Evolutionary conservation across 495 filamentous ascomycete genomes (phyloP).

Genomic region (Durotheca rogersii): DNA sequence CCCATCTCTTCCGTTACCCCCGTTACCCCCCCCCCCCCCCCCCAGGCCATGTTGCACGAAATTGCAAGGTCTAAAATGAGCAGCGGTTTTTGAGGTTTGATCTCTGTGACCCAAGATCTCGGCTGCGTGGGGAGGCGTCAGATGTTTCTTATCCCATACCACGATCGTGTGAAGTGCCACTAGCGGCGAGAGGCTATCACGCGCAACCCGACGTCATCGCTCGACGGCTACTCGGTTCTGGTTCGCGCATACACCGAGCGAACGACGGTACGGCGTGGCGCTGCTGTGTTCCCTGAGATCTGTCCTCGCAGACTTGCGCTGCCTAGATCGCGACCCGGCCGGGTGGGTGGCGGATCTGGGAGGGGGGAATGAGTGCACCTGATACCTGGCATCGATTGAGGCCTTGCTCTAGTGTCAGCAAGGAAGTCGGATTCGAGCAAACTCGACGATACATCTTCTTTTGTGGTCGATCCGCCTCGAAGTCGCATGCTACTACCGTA

Average conservation of each 20-base stretch:
- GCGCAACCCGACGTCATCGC: slow-evolving; percentile 19
- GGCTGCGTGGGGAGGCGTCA: slow-evolving; percentile 6
- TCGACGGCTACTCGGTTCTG: slow-evolving; percentile 5
- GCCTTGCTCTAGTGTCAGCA: slow-evolving; percentile 7
- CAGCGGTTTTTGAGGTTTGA: slow-evolving; percentile 1
- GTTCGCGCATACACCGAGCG: slow-evolving; percentile 1
- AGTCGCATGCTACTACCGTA: too few relatives aligned
- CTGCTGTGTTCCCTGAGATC: slow-evolving; percentile 20
- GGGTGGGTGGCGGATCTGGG: slow-evolving; percentile 21
- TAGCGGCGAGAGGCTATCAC: slow-evolving; percentile 1
- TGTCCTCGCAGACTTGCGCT: slow-evolving; percentile 2
- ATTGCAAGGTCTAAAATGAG: slow-evolving; percentile 1
- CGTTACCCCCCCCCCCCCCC: too few relatives aligned
- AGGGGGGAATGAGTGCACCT: slow-evolving; percentile 2
- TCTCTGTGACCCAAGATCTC: slow-evolving; percentile 15
- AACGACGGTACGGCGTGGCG: slow-evolving; percentile 9
- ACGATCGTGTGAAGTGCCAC: slow-evolving; percentile 16
- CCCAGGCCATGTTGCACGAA: slow-evolving; percentile 2
- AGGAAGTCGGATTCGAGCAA: slow-evolving; percentile 2
- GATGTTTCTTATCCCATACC: slow-evolving; percentile 18
- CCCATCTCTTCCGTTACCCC: too few relatives aligned
- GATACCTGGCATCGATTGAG: slow-evolving; percentile 11
- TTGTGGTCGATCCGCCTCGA: slow-evolving; percentile 1
- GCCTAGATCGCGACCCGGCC: slow-evolving; percentile 13
- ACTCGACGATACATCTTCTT: background rate